Conservation (phyloP, 768 basidiomycete genomes). For the Suillus occidentalis region DNA sequence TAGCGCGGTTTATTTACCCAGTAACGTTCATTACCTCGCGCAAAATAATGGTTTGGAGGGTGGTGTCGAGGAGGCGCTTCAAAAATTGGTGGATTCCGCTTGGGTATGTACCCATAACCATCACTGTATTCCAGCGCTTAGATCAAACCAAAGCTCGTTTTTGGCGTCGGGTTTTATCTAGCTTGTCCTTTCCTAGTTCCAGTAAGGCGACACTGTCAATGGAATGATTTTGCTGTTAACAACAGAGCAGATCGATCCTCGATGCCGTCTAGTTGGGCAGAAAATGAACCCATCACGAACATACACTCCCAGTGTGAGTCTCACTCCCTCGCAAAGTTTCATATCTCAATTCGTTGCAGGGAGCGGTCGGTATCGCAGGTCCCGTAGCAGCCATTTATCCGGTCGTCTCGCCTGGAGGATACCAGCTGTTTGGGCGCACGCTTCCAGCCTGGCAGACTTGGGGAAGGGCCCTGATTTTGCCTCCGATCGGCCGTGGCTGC, state of each 20-base stretch:
- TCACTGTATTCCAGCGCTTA: not conserved
- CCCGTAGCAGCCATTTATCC: conserved; percentile 67
- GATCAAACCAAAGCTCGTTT: conserved; percentile 44
- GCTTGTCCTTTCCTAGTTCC: conserved; percentile 64
- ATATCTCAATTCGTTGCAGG: conserved; percentile 35
- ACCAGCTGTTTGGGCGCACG: conserved; percentile 63
- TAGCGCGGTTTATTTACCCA: conserved; percentile 65
- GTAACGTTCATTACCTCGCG: conserved; percentile 67
- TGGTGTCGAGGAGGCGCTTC: conserved; percentile 42
- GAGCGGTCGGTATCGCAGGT: conserved; percentile 71
- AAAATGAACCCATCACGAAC: conserved; percentile 78
- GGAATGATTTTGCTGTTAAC: not conserved
- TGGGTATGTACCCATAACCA: conserved; percentile 38
- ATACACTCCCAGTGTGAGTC: conserved; percentile 57
- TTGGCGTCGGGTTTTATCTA: conserved; percentile 65
- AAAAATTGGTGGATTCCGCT: conserved; percentile 47
- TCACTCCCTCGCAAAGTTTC: not conserved
- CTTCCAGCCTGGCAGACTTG: conserved; percentile 67
- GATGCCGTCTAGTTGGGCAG: conserved; percentile 59
- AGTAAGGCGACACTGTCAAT: conserved; percentile 31
- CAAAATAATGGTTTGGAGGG: conserved; percentile 56
- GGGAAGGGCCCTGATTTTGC: conserved; percentile 52
- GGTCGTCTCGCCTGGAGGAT: conserved; percentile 63
- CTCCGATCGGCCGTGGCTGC: conserved; percentile 54
- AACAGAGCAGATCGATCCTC: conserved; percentile 49